phyloP scores from a whole-genome alignment of 2,329 filamentous ascomycete species.

The Xylariaceae sp. region DNA sequence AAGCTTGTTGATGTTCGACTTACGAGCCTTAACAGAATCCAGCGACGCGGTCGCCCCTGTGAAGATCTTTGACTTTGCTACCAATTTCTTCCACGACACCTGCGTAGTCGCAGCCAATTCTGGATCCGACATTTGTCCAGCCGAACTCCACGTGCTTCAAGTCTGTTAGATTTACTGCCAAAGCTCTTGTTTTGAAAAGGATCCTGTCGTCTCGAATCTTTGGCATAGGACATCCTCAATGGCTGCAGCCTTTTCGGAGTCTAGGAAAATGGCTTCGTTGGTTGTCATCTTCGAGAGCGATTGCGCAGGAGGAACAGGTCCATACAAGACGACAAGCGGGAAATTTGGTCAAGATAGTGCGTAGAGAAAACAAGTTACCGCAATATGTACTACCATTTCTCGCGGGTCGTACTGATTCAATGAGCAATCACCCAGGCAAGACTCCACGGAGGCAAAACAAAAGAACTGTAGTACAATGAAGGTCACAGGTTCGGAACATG shows the following conservation, averaged over 20 bases:
- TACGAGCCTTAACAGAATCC: conserved; percentile 29
- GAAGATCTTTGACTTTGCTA: conserved; percentile 40
- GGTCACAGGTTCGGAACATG: no score
- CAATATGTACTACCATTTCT: no score
- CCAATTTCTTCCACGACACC: conserved; percentile 47
- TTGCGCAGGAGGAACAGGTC: no score
- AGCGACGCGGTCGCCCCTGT: conserved; percentile 46
- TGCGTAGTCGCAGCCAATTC: conserved; percentile 43
- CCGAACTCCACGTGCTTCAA: conserved; percentile 28
- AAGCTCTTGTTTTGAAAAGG: conserved; percentile 31
- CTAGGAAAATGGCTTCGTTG: no score
- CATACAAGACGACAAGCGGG: no score
- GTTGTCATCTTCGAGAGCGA: no score
- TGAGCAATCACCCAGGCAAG: no score
- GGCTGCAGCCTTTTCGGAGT: not conserved
- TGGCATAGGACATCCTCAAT: conserved; percentile 21
- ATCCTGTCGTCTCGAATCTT: conserved; percentile 25
- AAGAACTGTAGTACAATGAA: no score
- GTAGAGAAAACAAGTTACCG: no score
- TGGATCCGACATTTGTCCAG: conserved; percentile 10
- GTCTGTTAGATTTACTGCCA: conserved; percentile 35
- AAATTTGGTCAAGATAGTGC: no score
- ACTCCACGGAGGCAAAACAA: no score
- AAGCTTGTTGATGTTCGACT: not conserved
- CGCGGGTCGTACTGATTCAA: no score